Evolutionary conservation across 495 filamentous ascomycete species (phyloP), one percentile per base, ranked within the genome.

Genomic region (Penicillium coffeae): DNA sequence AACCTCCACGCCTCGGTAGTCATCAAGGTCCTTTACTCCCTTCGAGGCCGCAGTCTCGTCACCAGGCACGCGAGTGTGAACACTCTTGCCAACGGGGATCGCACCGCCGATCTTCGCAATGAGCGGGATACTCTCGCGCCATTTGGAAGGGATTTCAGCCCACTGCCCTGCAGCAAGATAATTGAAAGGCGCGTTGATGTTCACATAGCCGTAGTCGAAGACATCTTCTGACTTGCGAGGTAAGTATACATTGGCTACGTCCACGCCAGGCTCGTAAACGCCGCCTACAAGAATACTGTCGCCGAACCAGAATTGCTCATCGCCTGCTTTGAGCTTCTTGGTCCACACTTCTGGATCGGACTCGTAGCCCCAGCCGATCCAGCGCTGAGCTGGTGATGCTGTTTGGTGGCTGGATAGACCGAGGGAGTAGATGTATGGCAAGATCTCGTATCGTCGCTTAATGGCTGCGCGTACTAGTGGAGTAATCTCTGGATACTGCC

Each of bases 271-370:
- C 56, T 83, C 72, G 58, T 84, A 86, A 6, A 87, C 81, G 14
- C 84, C 82, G 4, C 79, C 80, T 18, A 87, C 71, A 3, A 87
- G 69, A 5, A 87, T 63, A n/a, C 73, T 71, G 54, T 85, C 79
- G 10, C 84, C 83, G 47, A 87, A 77, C 84, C 84, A 87, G 68
- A 82, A 87, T 54, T 87, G 82, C 21, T 77, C 75, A 32, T 86
- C 84, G 12, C 82, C 81, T 2, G 69, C 65, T 47, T 72, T 74
- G 42, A 80, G 66, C 3, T 73, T 41, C 46, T 74, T 71, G 4
- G 60, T 77, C 84, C 84, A 86, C 2, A 86, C 78, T 47, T 75
- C 76, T 0, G 78, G 69, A 49, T 87, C 84, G 12, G 60, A 64
- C 60, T 86, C 83, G 54, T 81, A 85, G 19, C 83, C 81, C 81